Percentiles rank a stretch among this genome's conserved stretches.
Conservation (phyloP, 306 rosid genomes). For the Quercus mongolica region DNA sequence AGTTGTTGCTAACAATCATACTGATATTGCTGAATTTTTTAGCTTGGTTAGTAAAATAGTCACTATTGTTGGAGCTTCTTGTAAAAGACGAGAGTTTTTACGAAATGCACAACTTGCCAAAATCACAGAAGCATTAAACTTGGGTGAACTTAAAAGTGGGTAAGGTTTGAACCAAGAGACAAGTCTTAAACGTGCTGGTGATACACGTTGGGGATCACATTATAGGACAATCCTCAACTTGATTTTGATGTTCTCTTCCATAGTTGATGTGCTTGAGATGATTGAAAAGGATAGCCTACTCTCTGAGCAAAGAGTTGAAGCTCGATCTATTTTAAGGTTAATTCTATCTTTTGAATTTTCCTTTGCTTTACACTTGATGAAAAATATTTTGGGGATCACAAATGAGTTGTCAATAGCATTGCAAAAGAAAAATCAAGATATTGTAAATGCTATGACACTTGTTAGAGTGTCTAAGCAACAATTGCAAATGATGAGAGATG, state of each 20-base stretch:
- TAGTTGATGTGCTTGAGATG: not conserved
- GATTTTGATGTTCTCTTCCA: not conserved
- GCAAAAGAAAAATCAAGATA: constrained; percentile 1
- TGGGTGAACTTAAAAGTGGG: not conserved
- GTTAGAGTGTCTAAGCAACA: not conserved
- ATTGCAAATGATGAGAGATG: not conserved
- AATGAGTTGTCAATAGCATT: constrained; percentile 1
- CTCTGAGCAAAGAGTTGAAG: not conserved
- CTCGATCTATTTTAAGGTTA: no score
- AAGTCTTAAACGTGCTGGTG: not conserved
- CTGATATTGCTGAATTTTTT: not conserved
- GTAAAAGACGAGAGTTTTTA: not conserved
- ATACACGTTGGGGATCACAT: not conserved
- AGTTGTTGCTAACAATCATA: not conserved
- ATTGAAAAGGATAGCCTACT: not conserved
- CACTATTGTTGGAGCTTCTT: not conserved
- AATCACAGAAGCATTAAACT: not conserved
- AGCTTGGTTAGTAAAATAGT: not conserved
- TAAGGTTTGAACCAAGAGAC: not conserved
- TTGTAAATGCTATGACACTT: not conserved
- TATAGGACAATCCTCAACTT: not conserved
- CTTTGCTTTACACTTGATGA: not conserved
- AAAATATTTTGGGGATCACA: not conserved
- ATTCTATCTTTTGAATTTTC: not conserved
- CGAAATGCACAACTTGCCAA: not conserved